Base-by-base conservation (phyloP, 2,329 filamentous ascomycete species). In the Diaporthe sp. region DNA sequence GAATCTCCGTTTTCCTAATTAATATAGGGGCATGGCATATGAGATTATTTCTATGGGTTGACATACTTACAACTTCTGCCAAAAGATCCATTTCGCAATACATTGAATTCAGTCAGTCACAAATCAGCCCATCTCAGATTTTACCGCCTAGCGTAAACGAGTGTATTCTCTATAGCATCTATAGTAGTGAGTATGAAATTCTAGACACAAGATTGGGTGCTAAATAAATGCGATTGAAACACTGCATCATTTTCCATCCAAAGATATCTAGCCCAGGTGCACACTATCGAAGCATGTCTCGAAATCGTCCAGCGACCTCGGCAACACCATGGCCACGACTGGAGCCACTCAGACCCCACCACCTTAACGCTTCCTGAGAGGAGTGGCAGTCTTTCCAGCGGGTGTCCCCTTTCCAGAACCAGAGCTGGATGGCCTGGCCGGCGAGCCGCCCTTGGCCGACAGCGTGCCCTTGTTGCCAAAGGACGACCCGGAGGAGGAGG, bases 241-340 rank as follows among this genome's bases (percentile, higher is more conserved):
- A 58, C 1, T 22, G 5, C 19, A 12, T 22, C 22, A n/a, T 58
- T 22, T 58, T 31, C 31, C 9, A 58, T 6, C 4, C 17, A 34
- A 57, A 19, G 28, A 19, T 3, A 31, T 12, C 8, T 31, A 37
- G 55, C 31, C 19, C 15, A 34, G 19, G 1, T 31, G 17, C 53
- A 34, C 28, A 37, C 17, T 58, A 22, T 58, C 55, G 37, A 58
- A 37, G 55, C 7, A 22, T 22, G 17, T 34, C 55, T 22, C 28
- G 55, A 58, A 25, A 58, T 58, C 19, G 31, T 58, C 28, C 55
- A 58, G 55, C 55, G 55, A 58, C 31, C 9, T 58, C 55, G 31
- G 55, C 19, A 58, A 37, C 31, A 22, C 13, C 55, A 19, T 15
- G 55, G 34, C 55, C 31, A 55, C 13, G 15, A 6, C n/a, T 15